Percentiles rank a stretch among this genome's conserved stretches.
phyloP scores from a whole-genome alignment of 1,139 yeast genomes.

The Kodamaea arcana region DNA sequence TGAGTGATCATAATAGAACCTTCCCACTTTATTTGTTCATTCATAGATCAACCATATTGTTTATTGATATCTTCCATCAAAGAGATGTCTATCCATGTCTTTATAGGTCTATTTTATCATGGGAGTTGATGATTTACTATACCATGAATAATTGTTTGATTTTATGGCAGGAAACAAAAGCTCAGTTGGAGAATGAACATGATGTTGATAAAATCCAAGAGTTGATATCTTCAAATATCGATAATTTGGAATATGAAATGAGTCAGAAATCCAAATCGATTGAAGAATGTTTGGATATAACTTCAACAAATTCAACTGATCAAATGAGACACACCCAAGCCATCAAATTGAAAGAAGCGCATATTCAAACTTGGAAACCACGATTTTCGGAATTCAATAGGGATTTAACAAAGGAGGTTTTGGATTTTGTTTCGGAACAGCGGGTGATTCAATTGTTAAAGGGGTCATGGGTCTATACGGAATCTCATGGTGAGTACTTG shows the following conservation, averaged over 20 bases:
- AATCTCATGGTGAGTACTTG: constrained; percentile 50
- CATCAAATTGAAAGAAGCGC: constrained; percentile 33
- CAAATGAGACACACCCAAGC: constrained; percentile 58
- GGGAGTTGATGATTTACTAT: constrained; percentile 54
- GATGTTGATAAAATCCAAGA: constrained; percentile 51
- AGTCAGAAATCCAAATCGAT: constrained; percentile 21
- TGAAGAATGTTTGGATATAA: constrained; percentile 43
- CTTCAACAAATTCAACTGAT: constrained; percentile 43
- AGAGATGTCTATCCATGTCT: constrained; percentile 33
- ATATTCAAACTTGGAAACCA: constrained; percentile 29
- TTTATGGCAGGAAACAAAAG: constrained; percentile 67
- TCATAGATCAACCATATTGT: constrained; percentile 31
- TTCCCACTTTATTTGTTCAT: constrained; percentile 42
- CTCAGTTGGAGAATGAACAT: constrained; percentile 37
- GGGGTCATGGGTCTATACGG: constrained; percentile 83
- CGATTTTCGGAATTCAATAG: constrained; percentile 48
- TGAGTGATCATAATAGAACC: constrained; percentile 40
- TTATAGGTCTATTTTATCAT: constrained; percentile 44
- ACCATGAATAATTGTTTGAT: constrained; percentile 56
- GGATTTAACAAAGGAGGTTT: constrained; percentile 54
- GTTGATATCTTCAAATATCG: constrained; percentile 32
- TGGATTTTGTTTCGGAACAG: constrained; percentile 76
- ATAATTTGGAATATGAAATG: constrained; percentile 28
- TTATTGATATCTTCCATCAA: constrained; percentile 38
- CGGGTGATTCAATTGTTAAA: constrained; percentile 65